Evolutionary conservation across 2,329 filamentous ascomycete species (phyloP).

Genomic region (Paraphoma sp.): DNA sequence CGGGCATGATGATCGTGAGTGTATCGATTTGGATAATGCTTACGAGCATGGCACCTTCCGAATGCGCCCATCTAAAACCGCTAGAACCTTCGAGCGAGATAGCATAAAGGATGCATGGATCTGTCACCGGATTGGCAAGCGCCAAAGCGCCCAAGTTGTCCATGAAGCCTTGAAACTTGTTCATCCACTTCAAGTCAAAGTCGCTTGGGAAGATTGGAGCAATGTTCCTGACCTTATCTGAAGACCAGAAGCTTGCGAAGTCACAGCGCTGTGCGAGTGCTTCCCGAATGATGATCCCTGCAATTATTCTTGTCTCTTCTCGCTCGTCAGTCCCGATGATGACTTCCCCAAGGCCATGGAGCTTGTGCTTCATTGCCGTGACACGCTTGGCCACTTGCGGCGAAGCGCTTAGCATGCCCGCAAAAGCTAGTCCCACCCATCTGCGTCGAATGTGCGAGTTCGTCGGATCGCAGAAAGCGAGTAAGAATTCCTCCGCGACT

Average conservation of each 20-base stretch:
- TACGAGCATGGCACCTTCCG: conserved; percentile 14
- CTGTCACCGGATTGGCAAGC: conserved; percentile 11
- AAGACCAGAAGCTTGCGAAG: conserved; percentile 36
- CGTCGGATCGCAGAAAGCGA: conserved; percentile 31
- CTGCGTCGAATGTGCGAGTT: conserved; percentile 26
- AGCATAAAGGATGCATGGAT: conserved; percentile 27
- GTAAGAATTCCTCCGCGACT: conserved; percentile 31
- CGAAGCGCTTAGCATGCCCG: conserved; percentile 30
- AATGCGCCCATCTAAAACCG: conserved; percentile 26
- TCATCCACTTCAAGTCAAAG: conserved; percentile 30
- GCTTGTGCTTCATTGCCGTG: conserved; percentile 6
- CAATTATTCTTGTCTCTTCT: conserved; percentile 41
- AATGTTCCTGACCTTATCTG: conserved; percentile 27
- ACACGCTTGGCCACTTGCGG: conserved; percentile 22
- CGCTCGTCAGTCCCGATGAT: conserved; percentile 26
- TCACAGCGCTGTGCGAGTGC: conserved; percentile 27
- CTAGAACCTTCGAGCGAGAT: conserved; percentile 27
- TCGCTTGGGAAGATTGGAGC: conserved; percentile 30
- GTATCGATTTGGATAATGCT: conserved; percentile 23
- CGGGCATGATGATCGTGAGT: conserved; percentile 31
- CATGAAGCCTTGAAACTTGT: conserved; percentile 35
- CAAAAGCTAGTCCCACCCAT: conserved; percentile 42
- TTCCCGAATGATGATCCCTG: conserved; percentile 38
- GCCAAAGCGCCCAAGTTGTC: conserved; percentile 27
- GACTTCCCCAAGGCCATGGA: conserved; percentile 30